These are phyloP conservation scores for Penicillium cataractarum DNA, from an alignment of 495 filamentous ascomycete species.

Conservation along the genomic window DNA sequence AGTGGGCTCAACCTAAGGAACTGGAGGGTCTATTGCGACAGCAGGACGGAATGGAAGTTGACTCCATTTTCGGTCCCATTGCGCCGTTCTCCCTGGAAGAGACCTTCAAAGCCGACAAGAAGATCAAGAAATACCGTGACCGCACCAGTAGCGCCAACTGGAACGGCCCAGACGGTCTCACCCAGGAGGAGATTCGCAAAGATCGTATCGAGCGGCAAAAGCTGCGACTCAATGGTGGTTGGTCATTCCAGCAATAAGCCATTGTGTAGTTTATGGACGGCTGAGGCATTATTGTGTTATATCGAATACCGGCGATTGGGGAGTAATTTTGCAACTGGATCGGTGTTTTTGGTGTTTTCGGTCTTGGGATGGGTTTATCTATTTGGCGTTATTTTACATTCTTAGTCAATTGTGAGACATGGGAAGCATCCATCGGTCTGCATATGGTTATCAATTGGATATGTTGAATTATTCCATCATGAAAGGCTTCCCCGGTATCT, in stretches of 20 bases:
- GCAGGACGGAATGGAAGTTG: conserved; percentile 84
- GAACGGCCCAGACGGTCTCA: conserved; percentile 81
- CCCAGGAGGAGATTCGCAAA: conserved; percentile 80
- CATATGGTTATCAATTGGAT: conserved; percentile 22
- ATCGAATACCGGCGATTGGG: conserved; percentile 15
- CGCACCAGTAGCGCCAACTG: conserved; percentile 94
- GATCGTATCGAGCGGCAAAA: conserved; percentile 82
- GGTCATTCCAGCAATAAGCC: conserved; percentile 62
- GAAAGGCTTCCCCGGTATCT: background rate
- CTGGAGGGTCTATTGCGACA: conserved; percentile 66
- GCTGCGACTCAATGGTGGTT: conserved; percentile 81
- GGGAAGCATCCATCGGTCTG: conserved; percentile 25
- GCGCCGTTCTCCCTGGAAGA: conserved; percentile 89
- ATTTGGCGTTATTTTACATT: conserved; percentile 23
- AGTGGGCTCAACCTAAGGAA: conserved; percentile 84
- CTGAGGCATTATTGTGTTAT: conserved; percentile 5
- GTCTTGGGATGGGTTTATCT: conserved; percentile 17
- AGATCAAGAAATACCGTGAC: conserved; percentile 80
- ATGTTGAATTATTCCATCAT: background rate
- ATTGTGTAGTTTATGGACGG: background rate
- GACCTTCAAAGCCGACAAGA: conserved; percentile 82
- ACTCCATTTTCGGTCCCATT: conserved; percentile 87
- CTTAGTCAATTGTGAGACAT: conserved; percentile 21
- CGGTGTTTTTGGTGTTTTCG: conserved; percentile 17
- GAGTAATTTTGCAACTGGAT: conserved; percentile 6